Evolutionary conservation across 2,329 filamentous ascomycete species (phyloP).

Genomic region (Hortaea werneckii): DNA sequence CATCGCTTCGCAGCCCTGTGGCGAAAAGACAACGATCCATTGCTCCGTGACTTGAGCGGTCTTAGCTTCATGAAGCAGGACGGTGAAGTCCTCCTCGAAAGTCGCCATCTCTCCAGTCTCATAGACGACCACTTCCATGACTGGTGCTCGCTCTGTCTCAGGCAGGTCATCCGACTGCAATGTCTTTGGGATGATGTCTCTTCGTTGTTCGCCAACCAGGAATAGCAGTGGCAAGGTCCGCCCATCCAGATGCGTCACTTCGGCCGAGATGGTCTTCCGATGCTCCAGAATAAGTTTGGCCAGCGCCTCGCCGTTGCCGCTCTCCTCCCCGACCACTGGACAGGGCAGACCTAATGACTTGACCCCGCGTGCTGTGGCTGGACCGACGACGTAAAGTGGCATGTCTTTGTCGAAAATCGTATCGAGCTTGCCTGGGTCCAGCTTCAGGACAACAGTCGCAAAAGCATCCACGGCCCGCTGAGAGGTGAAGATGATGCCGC

Average conservation of each 20-base stretch:
- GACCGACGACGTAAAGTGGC: conserved; percentile 70
- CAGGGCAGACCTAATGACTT: conserved; percentile 39
- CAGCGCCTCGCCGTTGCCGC: conserved; percentile 74
- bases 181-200: conserved; percentile 80
- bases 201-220: conserved; percentile 76
- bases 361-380: conserved; percentile 69
- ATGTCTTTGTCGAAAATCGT: conserved; percentile 35
- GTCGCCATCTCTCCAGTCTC: conserved; percentile 72
- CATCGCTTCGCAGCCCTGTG: conserved; percentile 53
- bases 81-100: conserved; percentile 59
- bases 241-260: conserved; percentile 20
- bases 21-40: conserved; percentile 67
- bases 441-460: conserved; percentile 48
- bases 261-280: conserved; percentile 44
- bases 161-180: conserved; percentile 52
- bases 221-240: conserved; percentile 62
- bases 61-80: conserved; percentile 34
- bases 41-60: conserved; percentile 30
- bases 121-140: conserved; percentile 78
- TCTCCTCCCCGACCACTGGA: conserved; percentile 65
- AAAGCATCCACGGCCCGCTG: conserved; percentile 78
- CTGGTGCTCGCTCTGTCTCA: conserved; percentile 44
- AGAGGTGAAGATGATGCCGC: conserved; percentile 75
- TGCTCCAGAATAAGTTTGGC: conserved; percentile 69
- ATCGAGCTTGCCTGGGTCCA: conserved; percentile 26